phyloP scores from a whole-genome alignment of 2,329 filamentous ascomycete genomes.

The Aspergillus piperis region DNA sequence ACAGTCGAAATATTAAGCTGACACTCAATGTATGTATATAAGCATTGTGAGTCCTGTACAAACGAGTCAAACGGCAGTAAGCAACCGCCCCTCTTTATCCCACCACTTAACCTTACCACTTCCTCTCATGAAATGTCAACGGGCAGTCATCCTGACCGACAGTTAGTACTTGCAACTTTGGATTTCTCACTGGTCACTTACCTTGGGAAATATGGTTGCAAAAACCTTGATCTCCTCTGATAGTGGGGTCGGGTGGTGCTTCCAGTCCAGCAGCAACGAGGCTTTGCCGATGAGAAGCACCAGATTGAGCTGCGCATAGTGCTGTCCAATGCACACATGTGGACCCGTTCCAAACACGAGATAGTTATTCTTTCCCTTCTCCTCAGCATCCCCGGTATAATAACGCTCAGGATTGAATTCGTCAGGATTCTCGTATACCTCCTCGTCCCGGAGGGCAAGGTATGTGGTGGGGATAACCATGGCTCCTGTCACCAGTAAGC shows the following conservation, averaged over 20 bases:
- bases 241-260: conserved; percentile 49
- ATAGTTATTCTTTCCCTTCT: conserved; percentile 54
- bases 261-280: conserved; percentile 53
- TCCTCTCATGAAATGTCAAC: conserved; percentile 32
- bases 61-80: no score
- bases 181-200: conserved; percentile 28
- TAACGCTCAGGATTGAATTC: conserved; percentile 55
- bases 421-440: conserved; percentile 51
- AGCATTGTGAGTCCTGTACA: no score
- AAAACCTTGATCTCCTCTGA: conserved; percentile 57
- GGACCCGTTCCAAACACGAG: conserved; percentile 56
- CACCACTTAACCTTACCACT: background rate
- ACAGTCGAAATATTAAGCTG: no score
- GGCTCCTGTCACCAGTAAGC: no score
- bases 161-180: conserved; percentile 7
- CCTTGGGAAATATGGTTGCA: conserved; percentile 53
- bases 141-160: conserved; percentile 37
- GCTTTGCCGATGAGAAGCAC: conserved; percentile 57
- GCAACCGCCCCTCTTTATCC: no score
- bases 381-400: conserved; percentile 54
- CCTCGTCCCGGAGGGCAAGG: conserved; percentile 54
- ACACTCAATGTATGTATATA: no score
- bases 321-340: conserved; percentile 54
- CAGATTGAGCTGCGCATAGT: conserved; percentile 55
- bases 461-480: conserved; percentile 53